Evolutionary conservation across 1,284 basidiomycete genomes (phyloP).

Genomic region (Ceratobasidium theobromae): DNA sequence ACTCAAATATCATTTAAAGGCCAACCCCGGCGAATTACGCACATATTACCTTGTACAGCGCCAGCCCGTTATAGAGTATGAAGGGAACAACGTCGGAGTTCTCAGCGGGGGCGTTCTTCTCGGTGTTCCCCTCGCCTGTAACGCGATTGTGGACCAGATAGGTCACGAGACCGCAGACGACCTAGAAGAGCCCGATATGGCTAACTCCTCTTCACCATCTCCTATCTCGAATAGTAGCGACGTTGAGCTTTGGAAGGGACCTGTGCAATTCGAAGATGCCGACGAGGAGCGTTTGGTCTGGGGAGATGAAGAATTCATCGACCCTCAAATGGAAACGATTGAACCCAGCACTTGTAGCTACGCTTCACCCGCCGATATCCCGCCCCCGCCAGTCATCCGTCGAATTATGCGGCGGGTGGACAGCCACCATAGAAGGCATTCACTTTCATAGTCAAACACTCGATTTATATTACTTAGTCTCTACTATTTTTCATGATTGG

Average conservation of each 20-base stretch:
- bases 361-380: neutral
- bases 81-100: constrained; percentile 27
- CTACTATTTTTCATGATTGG: too few species aligned
- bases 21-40: constrained; percentile 4
- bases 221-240: constrained; percentile 16
- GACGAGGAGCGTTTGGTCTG: constrained; percentile 10
- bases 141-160: neutral
- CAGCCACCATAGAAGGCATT: constrained; percentile 30
- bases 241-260: constrained; percentile 25
- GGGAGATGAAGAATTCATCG: constrained; percentile 14
- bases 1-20: constrained; percentile 1
- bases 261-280: constrained; percentile 17
- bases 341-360: constrained; percentile 5
- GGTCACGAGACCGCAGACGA: neutral
- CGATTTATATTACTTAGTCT: too few species aligned
- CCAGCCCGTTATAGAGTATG: constrained; percentile 19
- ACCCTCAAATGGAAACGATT: constrained; percentile 4
- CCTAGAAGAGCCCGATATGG: constrained; percentile 3
- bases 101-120: constrained; percentile 29
- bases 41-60: constrained; percentile 24
- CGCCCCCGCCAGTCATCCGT: constrained; percentile 19
- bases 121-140: neutral
- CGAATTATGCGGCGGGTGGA: constrained; percentile 23
- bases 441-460: constrained; percentile 20
- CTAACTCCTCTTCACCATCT: constrained; percentile 3